These are phyloP conservation scores for Agrostemma githago DNA, from an alignment of 148 eudicot genomes.

Conservation along the genomic window DNA sequence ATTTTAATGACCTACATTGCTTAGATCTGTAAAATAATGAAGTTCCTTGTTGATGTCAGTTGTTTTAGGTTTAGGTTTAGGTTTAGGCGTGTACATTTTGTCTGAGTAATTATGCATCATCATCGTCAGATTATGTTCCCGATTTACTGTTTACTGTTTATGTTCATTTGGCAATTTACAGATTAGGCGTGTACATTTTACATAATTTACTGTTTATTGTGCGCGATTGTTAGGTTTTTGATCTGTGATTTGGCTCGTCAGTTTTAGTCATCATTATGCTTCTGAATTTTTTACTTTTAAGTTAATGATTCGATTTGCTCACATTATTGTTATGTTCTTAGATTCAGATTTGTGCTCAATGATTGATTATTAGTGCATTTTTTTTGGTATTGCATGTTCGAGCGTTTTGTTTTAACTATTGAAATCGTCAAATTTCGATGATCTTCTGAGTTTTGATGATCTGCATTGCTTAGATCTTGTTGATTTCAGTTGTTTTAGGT, in stretches of 20 bases:
- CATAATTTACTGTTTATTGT: no score
- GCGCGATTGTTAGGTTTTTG: neutral
- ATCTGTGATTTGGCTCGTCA: neutral
- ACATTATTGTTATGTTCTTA: neutral
- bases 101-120: no score
- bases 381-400: neutral
- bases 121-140: neutral
- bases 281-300: neutral
- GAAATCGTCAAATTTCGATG: neutral
- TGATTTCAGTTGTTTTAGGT: neutral
- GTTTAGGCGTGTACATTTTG: neutral
- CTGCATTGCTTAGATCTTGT: neutral
- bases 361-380: neutral
- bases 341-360: neutral
- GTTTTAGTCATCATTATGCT: neutral
- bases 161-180: no score
- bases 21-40: no score
- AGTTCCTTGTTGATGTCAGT: no score
- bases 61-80: no score
- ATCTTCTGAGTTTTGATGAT: neutral
- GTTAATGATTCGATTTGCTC: neutral
- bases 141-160: neutral
- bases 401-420: neutral
- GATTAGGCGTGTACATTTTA: no score
- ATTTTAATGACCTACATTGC: no score